Percentiles rank a stretch among this genome's conserved stretches.
These are phyloP conservation scores for Macadamia tetraphylla DNA, from an alignment of 164 flowering plant genomes.

Conservation along the genomic window DNA sequence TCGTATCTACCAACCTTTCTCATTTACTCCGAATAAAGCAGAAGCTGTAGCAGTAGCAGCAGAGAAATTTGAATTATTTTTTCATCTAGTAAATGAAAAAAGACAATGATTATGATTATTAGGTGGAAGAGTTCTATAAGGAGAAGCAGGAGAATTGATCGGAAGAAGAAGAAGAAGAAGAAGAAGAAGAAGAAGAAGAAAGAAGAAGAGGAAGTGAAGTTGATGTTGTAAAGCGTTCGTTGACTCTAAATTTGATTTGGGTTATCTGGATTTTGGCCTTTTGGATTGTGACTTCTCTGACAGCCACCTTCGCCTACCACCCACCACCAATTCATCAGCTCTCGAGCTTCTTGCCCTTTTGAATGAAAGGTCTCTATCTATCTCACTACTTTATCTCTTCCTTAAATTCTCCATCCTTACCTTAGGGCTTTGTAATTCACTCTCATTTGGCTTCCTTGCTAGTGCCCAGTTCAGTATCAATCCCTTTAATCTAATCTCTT, in stretches of 20 bases:
- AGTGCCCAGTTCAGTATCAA: background rate
- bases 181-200: background rate
- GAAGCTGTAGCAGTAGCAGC: background rate
- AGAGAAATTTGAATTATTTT: background rate
- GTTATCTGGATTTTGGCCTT: background rate
- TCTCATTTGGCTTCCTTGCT: background rate
- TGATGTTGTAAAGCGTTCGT: background rate
- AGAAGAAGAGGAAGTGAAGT: background rate
- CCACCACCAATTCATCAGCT: background rate
- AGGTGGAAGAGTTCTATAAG: background rate
- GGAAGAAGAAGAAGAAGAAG: background rate
- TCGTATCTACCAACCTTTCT: background rate
- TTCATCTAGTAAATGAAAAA: background rate
- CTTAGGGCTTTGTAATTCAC: slow-evolving; percentile 25
- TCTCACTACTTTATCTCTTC: slow-evolving; percentile 10
- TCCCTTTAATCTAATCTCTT: background rate
- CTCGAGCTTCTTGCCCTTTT: slow-evolving; percentile 13
- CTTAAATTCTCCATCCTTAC: background rate
- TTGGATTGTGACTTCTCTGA: background rate
- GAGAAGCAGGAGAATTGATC: background rate
- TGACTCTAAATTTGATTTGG: background rate
- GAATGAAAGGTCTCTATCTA: slow-evolving; percentile 9
- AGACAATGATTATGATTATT: background rate
- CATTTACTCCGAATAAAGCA: slow-evolving; percentile 1
- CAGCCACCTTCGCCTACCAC: background rate